Evolutionary conservation across 768 basidiomycete genomes (phyloP), one percentile per base, ranked within the genome.

Genomic region (Trametes elegans): DNA sequence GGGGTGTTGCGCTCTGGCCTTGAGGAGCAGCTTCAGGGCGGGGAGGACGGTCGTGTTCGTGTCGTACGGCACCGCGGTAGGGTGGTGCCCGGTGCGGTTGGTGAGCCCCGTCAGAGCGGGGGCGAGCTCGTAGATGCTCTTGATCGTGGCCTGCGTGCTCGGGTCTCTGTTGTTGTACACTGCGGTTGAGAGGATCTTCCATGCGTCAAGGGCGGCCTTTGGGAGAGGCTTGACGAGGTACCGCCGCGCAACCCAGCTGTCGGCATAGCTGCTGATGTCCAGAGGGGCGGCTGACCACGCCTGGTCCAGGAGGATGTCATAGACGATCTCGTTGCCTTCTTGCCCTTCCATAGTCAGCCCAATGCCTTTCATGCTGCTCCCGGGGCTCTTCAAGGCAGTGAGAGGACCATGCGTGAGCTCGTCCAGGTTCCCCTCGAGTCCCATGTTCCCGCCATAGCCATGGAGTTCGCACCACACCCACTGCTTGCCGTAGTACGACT

Each of bases 401-500:
- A 75, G 19, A 3, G 74, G 73, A 2, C 63, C 68, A 10, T 54
- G 53, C 3, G 70, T 73, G 43, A 75, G 36, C 38, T 67, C 74
- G 26, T 62, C 59, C n/a, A 75, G 62, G 49, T 72, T 72, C 11
- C 61, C 74, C 68, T 73, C 71, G 47, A 73, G 36, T 7, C 73
- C 74, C 64, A 73, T 68, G 39, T 65, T 74, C 7, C 74, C 73
- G 31, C 74, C 74, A 49, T 60, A 73, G 56, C 70, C 68, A 41
- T 76, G 74, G 4, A 76, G 65, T 54, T 74, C 63, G 62, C 74
- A 75, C 74, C 74, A 76, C 13, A 74, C 61, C 74, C 74, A 76
- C 18, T 64, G 58, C 45, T 73, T 76, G 5, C 74, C 75, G 34
- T 66, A 74, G 60, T 75, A 76, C 0, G 68, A 64, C 50, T 63